Evolutionary conservation across 768 basidiomycete genomes (phyloP).

Genomic region (Suillus sp.): DNA sequence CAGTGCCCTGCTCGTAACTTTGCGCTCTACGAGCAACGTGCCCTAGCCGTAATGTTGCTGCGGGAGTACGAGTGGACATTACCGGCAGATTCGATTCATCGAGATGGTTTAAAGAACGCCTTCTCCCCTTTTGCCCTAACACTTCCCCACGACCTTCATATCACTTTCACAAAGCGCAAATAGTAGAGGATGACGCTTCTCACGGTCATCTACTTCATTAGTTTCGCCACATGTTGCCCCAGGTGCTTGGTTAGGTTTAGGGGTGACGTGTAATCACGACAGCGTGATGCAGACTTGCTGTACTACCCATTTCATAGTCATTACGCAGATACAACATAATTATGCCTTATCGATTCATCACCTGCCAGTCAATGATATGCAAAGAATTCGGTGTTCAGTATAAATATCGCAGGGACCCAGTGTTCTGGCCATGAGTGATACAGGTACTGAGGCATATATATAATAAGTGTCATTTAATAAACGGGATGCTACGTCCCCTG

Average conservation of each 20-base stretch:
- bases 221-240: not conserved
- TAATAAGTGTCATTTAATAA: not conserved
- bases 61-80: conserved; percentile 37
- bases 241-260: not conserved
- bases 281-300: no score
- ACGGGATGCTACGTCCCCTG: not conserved
- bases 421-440: not conserved
- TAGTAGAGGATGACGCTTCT: not conserved
- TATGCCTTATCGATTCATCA: not conserved
- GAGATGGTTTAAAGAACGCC: conserved; percentile 32
- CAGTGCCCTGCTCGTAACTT: conserved; percentile 38
- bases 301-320: not conserved
- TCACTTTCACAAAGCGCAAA: conserved; percentile 28
- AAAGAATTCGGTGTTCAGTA: not conserved
- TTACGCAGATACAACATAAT: not conserved
- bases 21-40: conserved; percentile 35
- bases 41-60: conserved; percentile 37
- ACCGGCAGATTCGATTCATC: conserved; percentile 31
- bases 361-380: not conserved
- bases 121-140: conserved; percentile 39
- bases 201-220: not conserved
- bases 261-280: not conserved
- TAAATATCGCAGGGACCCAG: conserved; percentile 1
- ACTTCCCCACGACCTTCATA: conserved; percentile 35
- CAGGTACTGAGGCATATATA: not conserved